These are phyloP conservation scores for Suillus paluster DNA, from an alignment of 768 basidiomycete species.

Conservation along the genomic window DNA sequence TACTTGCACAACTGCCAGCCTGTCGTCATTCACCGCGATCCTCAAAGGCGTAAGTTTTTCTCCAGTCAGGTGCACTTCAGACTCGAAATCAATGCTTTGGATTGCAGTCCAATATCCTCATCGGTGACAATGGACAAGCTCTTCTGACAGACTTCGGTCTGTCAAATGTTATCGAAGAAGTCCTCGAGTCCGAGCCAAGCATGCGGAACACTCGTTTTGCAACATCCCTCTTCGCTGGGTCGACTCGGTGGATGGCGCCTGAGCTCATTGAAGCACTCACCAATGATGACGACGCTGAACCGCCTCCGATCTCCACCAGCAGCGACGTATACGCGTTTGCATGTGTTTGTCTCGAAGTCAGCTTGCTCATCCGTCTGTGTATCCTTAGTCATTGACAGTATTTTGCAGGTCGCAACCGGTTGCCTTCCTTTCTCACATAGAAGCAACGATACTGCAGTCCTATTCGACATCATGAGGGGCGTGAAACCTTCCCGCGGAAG, in stretches of 20 bases:
- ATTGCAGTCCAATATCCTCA: slow-evolving; percentile 57
- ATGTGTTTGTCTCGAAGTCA: slow-evolving; percentile 62
- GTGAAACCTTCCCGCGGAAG: slow-evolving; percentile 47
- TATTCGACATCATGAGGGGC: slow-evolving; percentile 57
- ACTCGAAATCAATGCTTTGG: not conserved
- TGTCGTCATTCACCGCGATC: slow-evolving; percentile 62
- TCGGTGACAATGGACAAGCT: slow-evolving; percentile 53
- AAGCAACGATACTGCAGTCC: slow-evolving; percentile 59
- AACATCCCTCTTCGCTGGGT: slow-evolving; percentile 39
- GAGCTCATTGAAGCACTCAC: slow-evolving; percentile 56
- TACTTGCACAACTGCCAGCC: slow-evolving; percentile 62
- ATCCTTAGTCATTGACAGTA: not conserved
- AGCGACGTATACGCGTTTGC: slow-evolving; percentile 68
- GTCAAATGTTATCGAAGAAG: slow-evolving; percentile 59
- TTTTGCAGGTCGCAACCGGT: slow-evolving; percentile 51
- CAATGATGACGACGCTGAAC: slow-evolving; percentile 45
- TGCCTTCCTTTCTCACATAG: slow-evolving; percentile 56
- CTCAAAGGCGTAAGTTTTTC: slow-evolving; percentile 55
- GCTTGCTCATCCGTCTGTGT: slow-evolving; percentile 4
- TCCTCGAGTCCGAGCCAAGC: slow-evolving; percentile 36
- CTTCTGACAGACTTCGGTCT: slow-evolving; percentile 68
- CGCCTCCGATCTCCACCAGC: slow-evolving; percentile 50
- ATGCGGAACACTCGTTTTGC: slow-evolving; percentile 28
- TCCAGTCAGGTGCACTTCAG: not conserved
- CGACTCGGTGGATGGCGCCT: slow-evolving; percentile 52